Percentiles rank a stretch among this genome's conserved stretches.
These are phyloP conservation scores for Euphorbia lathyris DNA, from an alignment of 345 rosid species.

Conservation along the genomic window DNA sequence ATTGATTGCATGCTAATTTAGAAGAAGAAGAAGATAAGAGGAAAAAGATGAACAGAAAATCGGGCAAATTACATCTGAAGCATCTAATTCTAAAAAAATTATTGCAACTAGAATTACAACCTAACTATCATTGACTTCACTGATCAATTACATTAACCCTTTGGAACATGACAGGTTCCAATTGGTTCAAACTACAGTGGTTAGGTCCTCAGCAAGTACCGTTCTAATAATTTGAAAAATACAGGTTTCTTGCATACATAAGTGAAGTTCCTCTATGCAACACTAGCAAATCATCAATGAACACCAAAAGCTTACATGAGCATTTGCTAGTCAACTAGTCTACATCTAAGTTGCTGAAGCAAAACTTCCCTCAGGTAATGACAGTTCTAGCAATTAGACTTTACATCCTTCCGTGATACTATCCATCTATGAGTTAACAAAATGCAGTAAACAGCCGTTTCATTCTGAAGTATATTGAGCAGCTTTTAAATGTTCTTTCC, in stretches of 20 bases:
- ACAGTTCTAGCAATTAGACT: not conserved
- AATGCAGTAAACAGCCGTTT: not conserved
- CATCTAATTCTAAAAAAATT: not conserved
- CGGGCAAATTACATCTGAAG: not conserved
- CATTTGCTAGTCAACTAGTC: not conserved
- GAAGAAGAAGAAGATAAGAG: not conserved
- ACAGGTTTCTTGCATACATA: not conserved
- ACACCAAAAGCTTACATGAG: not conserved
- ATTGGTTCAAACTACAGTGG: not conserved
- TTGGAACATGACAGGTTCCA: not conserved
- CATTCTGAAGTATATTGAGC: not conserved
- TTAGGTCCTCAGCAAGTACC: not conserved
- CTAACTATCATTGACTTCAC: not conserved
- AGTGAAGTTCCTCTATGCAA: not conserved
- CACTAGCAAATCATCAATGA: not conserved
- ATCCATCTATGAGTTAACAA: not conserved
- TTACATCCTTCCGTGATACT: not conserved
- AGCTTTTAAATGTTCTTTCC: not conserved
- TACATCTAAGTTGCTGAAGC: not conserved
- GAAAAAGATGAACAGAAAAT: not conserved
- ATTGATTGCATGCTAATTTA: not conserved
- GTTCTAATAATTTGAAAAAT: not conserved
- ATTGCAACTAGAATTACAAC: not conserved
- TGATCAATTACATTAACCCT: not conserved
- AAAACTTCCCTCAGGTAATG: not conserved